phyloP scores from a whole-genome alignment of 2,329 filamentous ascomycete genomes.

The Ophiostoma quercus region DNA sequence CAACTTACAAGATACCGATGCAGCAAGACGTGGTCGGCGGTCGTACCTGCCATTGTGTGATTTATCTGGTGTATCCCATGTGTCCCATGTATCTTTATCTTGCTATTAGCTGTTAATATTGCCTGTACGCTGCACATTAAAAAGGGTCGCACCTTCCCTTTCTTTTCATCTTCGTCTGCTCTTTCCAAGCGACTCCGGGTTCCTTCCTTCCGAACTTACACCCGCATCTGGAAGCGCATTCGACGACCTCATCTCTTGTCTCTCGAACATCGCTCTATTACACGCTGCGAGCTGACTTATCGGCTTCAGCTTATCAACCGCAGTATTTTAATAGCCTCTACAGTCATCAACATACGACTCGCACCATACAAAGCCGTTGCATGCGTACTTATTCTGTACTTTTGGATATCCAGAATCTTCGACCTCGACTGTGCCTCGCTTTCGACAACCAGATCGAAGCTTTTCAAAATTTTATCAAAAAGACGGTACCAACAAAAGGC shows the following conservation, averaged over 20 bases:
- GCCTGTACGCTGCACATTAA: neutral
- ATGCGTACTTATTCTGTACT: too few relatives aligned
- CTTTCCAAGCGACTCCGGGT: neutral
- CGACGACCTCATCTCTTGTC: neutral
- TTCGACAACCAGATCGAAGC: too few relatives aligned
- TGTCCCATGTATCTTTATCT: neutral
- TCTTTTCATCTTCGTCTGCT: neutral
- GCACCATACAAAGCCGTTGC: too few relatives aligned
- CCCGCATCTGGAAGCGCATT: neutral
- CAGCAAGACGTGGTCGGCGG: neutral
- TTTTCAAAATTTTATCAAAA: too few relatives aligned
- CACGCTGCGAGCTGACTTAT: too few relatives aligned
- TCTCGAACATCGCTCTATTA: neutral
- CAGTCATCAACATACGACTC: too few relatives aligned
- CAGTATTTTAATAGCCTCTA: too few relatives aligned
- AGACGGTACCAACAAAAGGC: too few relatives aligned
- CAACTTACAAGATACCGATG: neutral
- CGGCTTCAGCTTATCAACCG: too few relatives aligned
- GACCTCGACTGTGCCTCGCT: too few relatives aligned
- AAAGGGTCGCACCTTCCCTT: constrained; percentile 2
- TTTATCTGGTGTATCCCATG: neutral
- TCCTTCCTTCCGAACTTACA: neutral
- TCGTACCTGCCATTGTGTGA: neutral
- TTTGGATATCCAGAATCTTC: too few relatives aligned
- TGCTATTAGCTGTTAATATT: neutral